Evolutionary conservation across 352 stramenopile genomes (phyloP).

Genomic region (Phytophthora fragariae): DNA sequence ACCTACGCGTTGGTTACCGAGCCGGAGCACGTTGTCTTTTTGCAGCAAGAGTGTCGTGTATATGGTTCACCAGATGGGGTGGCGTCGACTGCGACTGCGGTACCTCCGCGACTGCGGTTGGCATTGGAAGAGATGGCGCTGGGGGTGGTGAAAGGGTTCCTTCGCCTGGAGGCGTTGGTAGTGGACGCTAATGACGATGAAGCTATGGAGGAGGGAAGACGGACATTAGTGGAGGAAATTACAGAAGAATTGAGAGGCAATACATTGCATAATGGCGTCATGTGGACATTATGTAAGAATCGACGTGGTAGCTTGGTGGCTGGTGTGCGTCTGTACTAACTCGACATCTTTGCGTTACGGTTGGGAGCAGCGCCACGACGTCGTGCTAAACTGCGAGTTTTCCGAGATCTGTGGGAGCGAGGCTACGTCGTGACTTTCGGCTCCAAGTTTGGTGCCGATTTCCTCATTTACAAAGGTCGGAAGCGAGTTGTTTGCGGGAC

Average conservation of each 20-base stretch:
- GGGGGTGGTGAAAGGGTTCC: constrained; percentile 43
- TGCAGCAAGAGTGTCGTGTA: constrained; percentile 39
- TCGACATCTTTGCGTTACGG: neutral
- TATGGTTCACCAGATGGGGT: constrained; percentile 34
- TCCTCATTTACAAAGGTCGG: constrained; percentile 79
- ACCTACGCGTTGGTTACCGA: constrained; percentile 42
- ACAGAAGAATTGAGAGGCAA: constrained; percentile 14
- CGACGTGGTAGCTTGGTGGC: neutral
- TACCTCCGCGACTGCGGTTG: constrained; percentile 39
- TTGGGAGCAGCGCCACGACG: constrained; percentile 28
- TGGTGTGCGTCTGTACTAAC: constrained; percentile 6
- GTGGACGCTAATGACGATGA: neutral
- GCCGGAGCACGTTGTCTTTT: constrained; percentile 10
- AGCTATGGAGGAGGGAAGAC: neutral
- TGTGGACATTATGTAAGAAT: constrained; percentile 39
- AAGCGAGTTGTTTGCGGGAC: neutral
- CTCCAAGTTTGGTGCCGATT: constrained; percentile 87
- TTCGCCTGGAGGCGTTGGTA: constrained; percentile 38
- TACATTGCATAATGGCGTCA: neutral
- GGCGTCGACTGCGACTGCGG: constrained; percentile 1
- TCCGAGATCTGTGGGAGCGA: constrained; percentile 69
- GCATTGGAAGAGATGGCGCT: constrained; percentile 59
- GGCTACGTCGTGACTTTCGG: constrained; percentile 75
- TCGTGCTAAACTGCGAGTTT: constrained; percentile 55
- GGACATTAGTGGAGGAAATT: constrained; percentile 17